Evolutionary conservation across 306 rosid genomes (phyloP).

Genomic region (Prunus dulcis): DNA sequence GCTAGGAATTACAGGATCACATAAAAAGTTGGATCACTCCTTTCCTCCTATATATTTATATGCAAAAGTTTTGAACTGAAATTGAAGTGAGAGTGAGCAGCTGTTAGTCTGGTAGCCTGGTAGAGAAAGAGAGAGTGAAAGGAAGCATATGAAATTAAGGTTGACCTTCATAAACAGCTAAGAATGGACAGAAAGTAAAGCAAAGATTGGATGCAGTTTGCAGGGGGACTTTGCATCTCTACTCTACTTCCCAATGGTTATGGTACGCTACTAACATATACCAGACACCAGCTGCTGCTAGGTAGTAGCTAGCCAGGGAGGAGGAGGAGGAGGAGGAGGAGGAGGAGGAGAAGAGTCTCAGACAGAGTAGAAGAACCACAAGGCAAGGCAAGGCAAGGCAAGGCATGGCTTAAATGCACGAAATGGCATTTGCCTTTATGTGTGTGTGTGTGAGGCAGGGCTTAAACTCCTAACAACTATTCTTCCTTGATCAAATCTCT

Average conservation of each 20-base stretch:
- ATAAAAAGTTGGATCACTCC: not conserved
- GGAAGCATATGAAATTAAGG: not conserved
- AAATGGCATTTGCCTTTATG: not conserved
- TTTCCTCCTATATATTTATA: not conserved
- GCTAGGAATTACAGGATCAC: not conserved
- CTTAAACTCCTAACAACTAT: not conserved
- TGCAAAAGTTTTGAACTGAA: not conserved
- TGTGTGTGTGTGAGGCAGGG: not conserved
- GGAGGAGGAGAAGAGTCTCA: not conserved
- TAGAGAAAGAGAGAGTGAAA: not conserved
- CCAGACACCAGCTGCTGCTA: too few species aligned
- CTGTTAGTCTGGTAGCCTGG: not conserved
- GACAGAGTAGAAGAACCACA: not conserved
- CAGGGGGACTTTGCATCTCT: not conserved
- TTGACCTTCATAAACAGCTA: not conserved
- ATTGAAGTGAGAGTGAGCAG: not conserved
- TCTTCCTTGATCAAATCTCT: slow-evolving; percentile 15
- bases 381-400: slow-evolving; percentile 14
- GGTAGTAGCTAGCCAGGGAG: too few species aligned
- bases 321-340: too few species aligned
- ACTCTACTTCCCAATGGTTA: too few species aligned
- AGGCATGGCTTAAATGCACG: not conserved
- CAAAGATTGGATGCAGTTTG: not conserved
- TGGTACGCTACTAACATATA: too few species aligned
- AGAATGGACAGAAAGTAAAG: slow-evolving; percentile 6